phyloP scores from a whole-genome alignment of 768 basidiomycete species.

The Boletus rubescentipes region DNA sequence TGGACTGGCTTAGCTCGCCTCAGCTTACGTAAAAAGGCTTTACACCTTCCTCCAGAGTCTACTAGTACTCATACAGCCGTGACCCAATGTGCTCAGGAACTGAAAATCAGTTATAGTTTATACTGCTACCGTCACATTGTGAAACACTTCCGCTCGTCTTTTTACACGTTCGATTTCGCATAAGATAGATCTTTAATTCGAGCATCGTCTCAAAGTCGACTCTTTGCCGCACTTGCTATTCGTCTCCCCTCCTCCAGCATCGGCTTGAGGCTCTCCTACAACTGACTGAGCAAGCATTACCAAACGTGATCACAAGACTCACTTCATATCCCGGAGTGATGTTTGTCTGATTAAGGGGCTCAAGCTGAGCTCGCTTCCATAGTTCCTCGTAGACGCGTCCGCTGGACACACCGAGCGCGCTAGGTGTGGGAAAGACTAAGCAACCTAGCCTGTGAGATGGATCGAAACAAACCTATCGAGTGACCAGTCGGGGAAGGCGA shows the following conservation, averaged over 20 bases:
- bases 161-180: neutral
- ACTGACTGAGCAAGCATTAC: neutral
- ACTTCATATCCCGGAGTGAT: slow-evolving; percentile 60
- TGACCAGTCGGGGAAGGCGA: slow-evolving; percentile 75
- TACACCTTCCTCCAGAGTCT: no score
- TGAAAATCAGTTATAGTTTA: no score
- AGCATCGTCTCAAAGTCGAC: slow-evolving; percentile 16
- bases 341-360: slow-evolving; percentile 57
- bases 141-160: neutral
- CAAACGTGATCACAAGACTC: neutral
- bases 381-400: slow-evolving; percentile 70
- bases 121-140: neutral
- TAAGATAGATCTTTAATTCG: neutral
- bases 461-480: slow-evolving; percentile 51
- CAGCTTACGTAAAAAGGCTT: no score
- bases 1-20: no score
- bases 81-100: no score
- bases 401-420: slow-evolving; percentile 61
- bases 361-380: slow-evolving; percentile 55
- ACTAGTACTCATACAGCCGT: no score
- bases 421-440: slow-evolving; percentile 19
- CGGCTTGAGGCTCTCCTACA: slow-evolving; percentile 24
- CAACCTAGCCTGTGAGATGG: neutral
- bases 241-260: slow-evolving; percentile 26
- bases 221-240: slow-evolving; percentile 15